phyloP scores from a whole-genome alignment of 2,329 filamentous ascomycete species.

The Teratosphaeria viscida region DNA sequence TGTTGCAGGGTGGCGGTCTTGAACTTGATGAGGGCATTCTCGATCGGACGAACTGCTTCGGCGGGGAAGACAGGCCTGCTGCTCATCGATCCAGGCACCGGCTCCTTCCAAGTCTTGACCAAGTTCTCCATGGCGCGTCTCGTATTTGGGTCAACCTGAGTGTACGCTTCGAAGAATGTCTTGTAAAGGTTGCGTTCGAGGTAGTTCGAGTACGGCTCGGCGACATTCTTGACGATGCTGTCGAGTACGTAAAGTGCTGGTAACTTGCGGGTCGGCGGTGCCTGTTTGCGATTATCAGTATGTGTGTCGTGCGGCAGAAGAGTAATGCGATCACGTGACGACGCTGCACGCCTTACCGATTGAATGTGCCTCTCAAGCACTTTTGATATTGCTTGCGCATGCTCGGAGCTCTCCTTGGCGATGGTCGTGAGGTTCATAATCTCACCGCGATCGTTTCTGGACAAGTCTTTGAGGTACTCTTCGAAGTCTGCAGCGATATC shows the following conservation, averaged over 20 bases:
- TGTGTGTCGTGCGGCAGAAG: not conserved
- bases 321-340: constrained; percentile 11
- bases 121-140: constrained; percentile 93
- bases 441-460: constrained; percentile 82
- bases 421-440: constrained; percentile 97
- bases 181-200: constrained; percentile 83
- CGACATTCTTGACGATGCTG: constrained; percentile 97
- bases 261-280: constrained; percentile 76
- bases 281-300: constrained; percentile 42
- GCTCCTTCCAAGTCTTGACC: constrained; percentile 96
- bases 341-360: constrained; percentile 54
- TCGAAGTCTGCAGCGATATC: constrained; percentile 94
- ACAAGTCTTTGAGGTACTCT: constrained; percentile 83
- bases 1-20: constrained; percentile 52
- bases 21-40: constrained; percentile 85
- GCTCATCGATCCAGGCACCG: constrained; percentile 86
- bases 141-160: constrained; percentile 70
- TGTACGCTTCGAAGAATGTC: constrained; percentile 95
- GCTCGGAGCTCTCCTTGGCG: constrained; percentile 92
- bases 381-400: constrained; percentile 85
- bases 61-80: constrained; percentile 82
- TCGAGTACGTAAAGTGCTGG: constrained; percentile 96
- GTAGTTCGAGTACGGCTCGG: constrained; percentile 92
- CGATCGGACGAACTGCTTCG: constrained; percentile 81
- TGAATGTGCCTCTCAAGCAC: constrained; percentile 88